phyloP scores from a whole-genome alignment of 768 basidiomycete genomes.

The Gymnopilus junonius region DNA sequence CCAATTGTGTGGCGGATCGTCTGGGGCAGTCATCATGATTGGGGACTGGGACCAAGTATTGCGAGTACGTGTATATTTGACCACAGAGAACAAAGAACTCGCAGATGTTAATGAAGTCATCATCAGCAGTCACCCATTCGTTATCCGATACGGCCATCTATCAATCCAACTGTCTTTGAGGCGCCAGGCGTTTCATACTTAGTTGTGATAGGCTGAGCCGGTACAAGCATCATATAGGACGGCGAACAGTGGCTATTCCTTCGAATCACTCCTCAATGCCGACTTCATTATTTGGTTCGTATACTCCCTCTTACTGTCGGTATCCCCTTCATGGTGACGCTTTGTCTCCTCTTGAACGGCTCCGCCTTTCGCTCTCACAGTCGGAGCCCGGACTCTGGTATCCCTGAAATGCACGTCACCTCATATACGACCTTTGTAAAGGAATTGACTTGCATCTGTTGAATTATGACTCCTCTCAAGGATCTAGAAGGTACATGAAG shows the following conservation, averaged over 20 bases:
- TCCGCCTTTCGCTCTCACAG: neutral
- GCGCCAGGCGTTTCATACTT: neutral
- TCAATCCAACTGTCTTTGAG: neutral
- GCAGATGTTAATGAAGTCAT: neutral
- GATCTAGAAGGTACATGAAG: conserved; percentile 2
- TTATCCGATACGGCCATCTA: neutral
- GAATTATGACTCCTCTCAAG: neutral
- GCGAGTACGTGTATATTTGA: neutral
- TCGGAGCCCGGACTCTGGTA: neutral
- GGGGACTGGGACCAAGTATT: neutral
- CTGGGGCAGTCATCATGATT: conserved; percentile 3
- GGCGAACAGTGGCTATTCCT: neutral
- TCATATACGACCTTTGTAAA: neutral
- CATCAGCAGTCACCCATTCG: neutral
- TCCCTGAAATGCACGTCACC: neutral
- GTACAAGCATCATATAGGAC: neutral
- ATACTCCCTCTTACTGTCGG: neutral
- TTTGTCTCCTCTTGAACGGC: neutral
- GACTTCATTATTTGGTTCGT: neutral
- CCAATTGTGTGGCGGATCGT: conserved; percentile 17
- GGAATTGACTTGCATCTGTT: conserved; percentile 8
- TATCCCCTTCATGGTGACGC: neutral
- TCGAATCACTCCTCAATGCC: neutral
- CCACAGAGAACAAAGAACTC: neutral
- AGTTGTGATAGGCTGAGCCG: neutral